Conservation (phyloP, 2,329 filamentous ascomycete species). For the Ploettnerulaceae sp. region DNA sequence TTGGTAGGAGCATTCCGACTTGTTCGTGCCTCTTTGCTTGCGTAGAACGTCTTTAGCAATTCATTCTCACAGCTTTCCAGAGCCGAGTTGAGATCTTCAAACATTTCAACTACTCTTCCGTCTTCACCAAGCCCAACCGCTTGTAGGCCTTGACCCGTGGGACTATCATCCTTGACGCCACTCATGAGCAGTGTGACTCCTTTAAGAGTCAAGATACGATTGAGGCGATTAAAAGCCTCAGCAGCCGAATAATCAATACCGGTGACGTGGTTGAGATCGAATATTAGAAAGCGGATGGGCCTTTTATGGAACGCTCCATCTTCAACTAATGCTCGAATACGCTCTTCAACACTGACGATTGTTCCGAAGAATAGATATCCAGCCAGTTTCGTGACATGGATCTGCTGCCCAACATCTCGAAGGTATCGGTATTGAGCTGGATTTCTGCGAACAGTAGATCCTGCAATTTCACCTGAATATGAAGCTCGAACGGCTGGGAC, state of each 20-base stretch:
- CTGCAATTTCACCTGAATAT: slow-evolving; percentile 85
- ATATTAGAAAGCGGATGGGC: slow-evolving; percentile 82
- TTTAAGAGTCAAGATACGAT: slow-evolving; percentile 72
- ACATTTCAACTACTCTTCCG: slow-evolving; percentile 69
- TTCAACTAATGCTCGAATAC: slow-evolving; percentile 75
- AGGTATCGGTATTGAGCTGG: slow-evolving; percentile 85
- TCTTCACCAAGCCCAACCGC: slow-evolving; percentile 78
- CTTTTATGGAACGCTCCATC: slow-evolving; percentile 72
- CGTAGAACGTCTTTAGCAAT: slow-evolving; percentile 75
- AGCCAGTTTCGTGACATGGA: slow-evolving; percentile 83
- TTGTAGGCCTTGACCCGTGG: slow-evolving; percentile 71
- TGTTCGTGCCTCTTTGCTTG: slow-evolving; percentile 56
- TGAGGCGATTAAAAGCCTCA: slow-evolving; percentile 90
- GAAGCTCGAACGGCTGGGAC: slow-evolving; percentile 83
- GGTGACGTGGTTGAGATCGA: slow-evolving; percentile 85
- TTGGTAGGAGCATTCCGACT: slow-evolving; percentile 38
- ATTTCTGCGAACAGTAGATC: slow-evolving; percentile 88
- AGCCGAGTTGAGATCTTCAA: slow-evolving; percentile 87
- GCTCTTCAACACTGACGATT: slow-evolving; percentile 90
- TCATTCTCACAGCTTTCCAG: slow-evolving; percentile 95
- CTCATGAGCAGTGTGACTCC: slow-evolving; percentile 78
- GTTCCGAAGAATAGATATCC: slow-evolving; percentile 99
- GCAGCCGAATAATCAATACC: slow-evolving; percentile 95
- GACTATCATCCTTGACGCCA: slow-evolving; percentile 69
- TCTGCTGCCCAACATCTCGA: slow-evolving; percentile 78